Conservation (phyloP, 108 stramenopile species). For the Nitzschia inconspicua region DNA sequence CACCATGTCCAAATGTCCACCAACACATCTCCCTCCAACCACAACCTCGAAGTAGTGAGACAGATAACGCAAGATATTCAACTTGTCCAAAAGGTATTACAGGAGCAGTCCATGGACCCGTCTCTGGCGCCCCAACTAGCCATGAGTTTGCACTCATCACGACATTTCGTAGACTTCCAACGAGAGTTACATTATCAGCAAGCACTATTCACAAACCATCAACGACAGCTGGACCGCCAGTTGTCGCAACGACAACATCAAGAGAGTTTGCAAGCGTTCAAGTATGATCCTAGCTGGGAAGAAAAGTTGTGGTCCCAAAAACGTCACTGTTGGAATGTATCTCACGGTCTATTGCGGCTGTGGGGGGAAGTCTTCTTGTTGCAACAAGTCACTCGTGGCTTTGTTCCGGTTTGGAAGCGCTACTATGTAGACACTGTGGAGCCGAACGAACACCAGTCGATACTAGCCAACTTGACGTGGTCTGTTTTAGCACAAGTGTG, state of each 20-base stretch:
- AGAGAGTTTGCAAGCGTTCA: neutral
- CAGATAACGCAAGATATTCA: constrained; percentile 12
- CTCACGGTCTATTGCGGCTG: neutral
- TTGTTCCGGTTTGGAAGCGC: constrained; percentile 1
- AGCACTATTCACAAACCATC: constrained; percentile 1
- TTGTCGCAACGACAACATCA: constrained; percentile 9
- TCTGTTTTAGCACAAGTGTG: constrained; percentile 5
- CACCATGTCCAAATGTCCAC: too few species aligned
- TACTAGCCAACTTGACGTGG: neutral
- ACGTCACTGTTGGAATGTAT: constrained; percentile 18
- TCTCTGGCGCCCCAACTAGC: constrained; percentile 18
- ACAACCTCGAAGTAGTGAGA: neutral
- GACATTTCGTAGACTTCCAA: constrained; percentile 5
- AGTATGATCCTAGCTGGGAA: constrained; percentile 23
- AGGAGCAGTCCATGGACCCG: constrained; percentile 19
- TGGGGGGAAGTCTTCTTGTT: neutral
- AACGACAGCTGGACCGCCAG: constrained; percentile 9
- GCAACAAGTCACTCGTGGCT: neutral
- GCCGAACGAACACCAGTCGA: neutral
- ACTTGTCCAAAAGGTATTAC: constrained; percentile 11
- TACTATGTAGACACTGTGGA: neutral
- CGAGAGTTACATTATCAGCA: neutral
- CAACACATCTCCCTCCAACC: too few species aligned
- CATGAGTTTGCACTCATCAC: constrained; percentile 14
- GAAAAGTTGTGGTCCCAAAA: constrained; percentile 14